phyloP scores from a whole-genome alignment of 345 rosid genomes.

The Eucalyptus erythrocorys region DNA sequence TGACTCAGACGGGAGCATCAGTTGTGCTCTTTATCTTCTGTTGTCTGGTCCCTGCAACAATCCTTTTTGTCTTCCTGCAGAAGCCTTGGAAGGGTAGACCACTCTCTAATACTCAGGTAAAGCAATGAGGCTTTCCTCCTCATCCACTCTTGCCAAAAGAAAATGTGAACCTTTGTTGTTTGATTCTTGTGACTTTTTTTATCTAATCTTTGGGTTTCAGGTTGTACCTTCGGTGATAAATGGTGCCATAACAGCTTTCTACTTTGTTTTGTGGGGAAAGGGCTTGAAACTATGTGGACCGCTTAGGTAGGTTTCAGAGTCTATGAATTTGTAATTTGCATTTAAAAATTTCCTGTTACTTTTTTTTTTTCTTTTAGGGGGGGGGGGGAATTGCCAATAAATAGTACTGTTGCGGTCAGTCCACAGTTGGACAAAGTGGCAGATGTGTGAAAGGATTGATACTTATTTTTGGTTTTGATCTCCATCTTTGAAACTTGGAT shows the following conservation, averaged over 20 bases:
- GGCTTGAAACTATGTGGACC: slow-evolving; percentile 95
- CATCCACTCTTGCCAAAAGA: not conserved
- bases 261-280: slow-evolving; percentile 92
- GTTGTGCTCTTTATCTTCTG: slow-evolving; percentile 82
- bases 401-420: not conserved
- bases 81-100: slow-evolving; percentile 99
- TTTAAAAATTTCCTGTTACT: not conserved
- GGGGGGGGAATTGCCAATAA: not conserved
- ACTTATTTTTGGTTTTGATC: not conserved
- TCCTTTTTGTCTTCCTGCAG: slow-evolving; percentile 59
- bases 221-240: slow-evolving; percentile 87
- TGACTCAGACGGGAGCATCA: slow-evolving; percentile 73
- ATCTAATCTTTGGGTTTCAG: slow-evolving; percentile 28
- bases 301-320: slow-evolving; percentile 42
- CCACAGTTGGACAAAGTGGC: not conserved
- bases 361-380: accelerated
- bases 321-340: not conserved
- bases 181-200: not conserved
- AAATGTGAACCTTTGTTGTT: not conserved
- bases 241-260: slow-evolving; percentile 84
- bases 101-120: slow-evolving; percentile 83
- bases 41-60: slow-evolving; percentile 74
- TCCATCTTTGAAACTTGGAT: not conserved
- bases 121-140: not conserved
- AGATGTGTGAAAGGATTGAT: not conserved